Percentiles rank a stretch among this genome's conserved stretches.
Conservation (phyloP, 2,329 filamentous ascomycete genomes). For the Xylaria hypoxylon region DNA sequence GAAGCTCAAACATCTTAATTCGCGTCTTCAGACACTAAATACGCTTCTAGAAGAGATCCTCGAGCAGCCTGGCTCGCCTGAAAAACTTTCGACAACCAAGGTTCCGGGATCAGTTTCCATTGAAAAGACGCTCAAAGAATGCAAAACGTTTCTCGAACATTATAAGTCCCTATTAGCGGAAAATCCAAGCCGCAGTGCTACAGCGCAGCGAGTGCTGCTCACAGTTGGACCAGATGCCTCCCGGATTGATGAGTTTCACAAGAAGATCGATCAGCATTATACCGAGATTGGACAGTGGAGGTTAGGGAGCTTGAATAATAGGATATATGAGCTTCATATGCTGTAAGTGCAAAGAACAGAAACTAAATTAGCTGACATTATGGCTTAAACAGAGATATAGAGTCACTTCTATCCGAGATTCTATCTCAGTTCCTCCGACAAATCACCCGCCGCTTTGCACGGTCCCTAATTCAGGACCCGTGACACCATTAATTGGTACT, state of each 20-base stretch:
- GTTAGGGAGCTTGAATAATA: slow-evolving; percentile 17
- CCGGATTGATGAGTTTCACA: slow-evolving; percentile 41
- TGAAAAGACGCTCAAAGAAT: slow-evolving; percentile 43
- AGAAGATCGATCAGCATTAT: slow-evolving; percentile 41
- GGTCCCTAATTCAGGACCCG: neutral
- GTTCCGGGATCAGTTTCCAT: slow-evolving; percentile 36
- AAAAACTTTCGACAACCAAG: slow-evolving; percentile 30
- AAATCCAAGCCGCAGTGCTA: slow-evolving; percentile 17
- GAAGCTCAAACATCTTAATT: slow-evolving; percentile 42
- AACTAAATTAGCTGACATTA: neutral
- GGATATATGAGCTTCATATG: slow-evolving; percentile 22
- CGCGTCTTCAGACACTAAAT: slow-evolving; percentile 41
- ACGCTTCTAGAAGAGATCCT: slow-evolving; percentile 34
- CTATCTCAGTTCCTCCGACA: slow-evolving; percentile 25
- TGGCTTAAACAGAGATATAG: slow-evolving; percentile 14
- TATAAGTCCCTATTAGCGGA: slow-evolving; percentile 39
- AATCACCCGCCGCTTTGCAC: neutral
- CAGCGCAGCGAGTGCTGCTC: slow-evolving; percentile 34
- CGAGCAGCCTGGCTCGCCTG: slow-evolving; percentile 26
- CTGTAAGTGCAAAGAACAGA: slow-evolving; percentile 16
- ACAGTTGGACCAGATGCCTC: slow-evolving; percentile 37
- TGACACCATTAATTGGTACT: neutral
- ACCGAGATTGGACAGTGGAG: slow-evolving; percentile 39
- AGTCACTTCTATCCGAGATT: slow-evolving; percentile 11
- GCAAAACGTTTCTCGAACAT: slow-evolving; percentile 42